Evolutionary conservation across 768 basidiomycete genomes (phyloP).

Genomic region (Lactarius deliciosus): DNA sequence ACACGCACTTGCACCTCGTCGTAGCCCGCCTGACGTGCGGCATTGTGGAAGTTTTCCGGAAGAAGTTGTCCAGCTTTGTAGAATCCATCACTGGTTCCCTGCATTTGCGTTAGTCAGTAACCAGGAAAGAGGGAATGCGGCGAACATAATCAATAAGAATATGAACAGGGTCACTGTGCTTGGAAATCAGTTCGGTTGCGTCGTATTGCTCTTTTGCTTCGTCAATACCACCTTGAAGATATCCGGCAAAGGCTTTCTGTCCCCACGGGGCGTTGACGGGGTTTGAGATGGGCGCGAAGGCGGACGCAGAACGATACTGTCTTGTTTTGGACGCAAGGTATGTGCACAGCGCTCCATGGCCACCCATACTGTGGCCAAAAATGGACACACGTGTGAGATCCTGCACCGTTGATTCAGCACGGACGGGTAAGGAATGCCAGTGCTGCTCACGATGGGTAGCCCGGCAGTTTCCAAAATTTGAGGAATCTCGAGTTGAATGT

Average conservation of each 20-base stretch:
- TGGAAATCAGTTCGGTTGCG: conserved; percentile 77
- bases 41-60: conserved; percentile 84
- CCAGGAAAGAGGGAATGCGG: conserved; percentile 10
- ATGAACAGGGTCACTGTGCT: conserved; percentile 60
- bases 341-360: conserved; percentile 89
- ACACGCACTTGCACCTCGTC: conserved; percentile 76
- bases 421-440: background rate
- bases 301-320: conserved; percentile 83
- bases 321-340: conserved; percentile 75
- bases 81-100: conserved; percentile 84
- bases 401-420: conserved; percentile 40
- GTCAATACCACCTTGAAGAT: conserved; percentile 70
- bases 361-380: conserved; percentile 97
- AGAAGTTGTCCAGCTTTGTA: conserved; percentile 84
- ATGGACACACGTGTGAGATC: conserved; percentile 84
- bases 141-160: conserved; percentile 86
- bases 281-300: conserved; percentile 85
- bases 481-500: conserved; percentile 84
- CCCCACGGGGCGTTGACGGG: conserved; percentile 90
- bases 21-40: conserved; percentile 70
- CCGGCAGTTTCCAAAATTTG: conserved; percentile 68
- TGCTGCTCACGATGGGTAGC: conserved; percentile 63
- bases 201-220: conserved; percentile 79
- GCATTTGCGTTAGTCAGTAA: background rate
- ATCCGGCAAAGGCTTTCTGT: conserved; percentile 84